phyloP scores from a whole-genome alignment of 2,329 filamentous ascomycete genomes.

The Aspergillus novoparasiticus region DNA sequence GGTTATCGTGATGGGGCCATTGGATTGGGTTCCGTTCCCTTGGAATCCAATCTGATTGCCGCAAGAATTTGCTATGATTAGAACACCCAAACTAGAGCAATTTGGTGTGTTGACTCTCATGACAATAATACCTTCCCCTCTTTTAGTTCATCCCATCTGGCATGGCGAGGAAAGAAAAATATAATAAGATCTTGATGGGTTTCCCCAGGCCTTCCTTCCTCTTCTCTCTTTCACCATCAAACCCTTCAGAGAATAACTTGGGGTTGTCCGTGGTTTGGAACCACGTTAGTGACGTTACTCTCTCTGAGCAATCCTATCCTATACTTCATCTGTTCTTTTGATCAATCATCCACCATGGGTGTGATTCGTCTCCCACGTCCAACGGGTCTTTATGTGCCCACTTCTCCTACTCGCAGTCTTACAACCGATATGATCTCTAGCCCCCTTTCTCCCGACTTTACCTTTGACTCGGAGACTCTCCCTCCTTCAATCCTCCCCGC shows the following conservation, averaged over 20 bases:
- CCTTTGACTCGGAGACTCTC: slow-evolving; percentile 41
- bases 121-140: slow-evolving; percentile 12
- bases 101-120: neutral
- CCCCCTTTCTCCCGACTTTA: slow-evolving; percentile 41
- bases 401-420: slow-evolving; percentile 36
- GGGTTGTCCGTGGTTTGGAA: neutral
- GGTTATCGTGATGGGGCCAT: slow-evolving; percentile 9
- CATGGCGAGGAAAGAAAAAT: neutral
- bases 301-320: neutral
- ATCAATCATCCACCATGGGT: slow-evolving; percentile 30
- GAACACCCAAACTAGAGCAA: slow-evolving; percentile 10
- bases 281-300: neutral
- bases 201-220: neutral
- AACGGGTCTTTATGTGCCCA: slow-evolving; percentile 38
- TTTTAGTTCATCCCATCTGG: neutral
- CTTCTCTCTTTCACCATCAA: neutral
- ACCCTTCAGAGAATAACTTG: neutral
- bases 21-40: slow-evolving; percentile 17
- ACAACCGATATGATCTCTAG: slow-evolving; percentile 46
- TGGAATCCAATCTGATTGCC: slow-evolving; percentile 1
- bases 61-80: slow-evolving; percentile 20
- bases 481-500: slow-evolving; percentile 41
- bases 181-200: neutral
- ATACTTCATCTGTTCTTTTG: neutral
- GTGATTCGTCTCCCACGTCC: slow-evolving; percentile 40